Evolutionary conservation across 2,329 filamentous ascomycete species (phyloP).

Genomic region (Exophiala viscosa): DNA sequence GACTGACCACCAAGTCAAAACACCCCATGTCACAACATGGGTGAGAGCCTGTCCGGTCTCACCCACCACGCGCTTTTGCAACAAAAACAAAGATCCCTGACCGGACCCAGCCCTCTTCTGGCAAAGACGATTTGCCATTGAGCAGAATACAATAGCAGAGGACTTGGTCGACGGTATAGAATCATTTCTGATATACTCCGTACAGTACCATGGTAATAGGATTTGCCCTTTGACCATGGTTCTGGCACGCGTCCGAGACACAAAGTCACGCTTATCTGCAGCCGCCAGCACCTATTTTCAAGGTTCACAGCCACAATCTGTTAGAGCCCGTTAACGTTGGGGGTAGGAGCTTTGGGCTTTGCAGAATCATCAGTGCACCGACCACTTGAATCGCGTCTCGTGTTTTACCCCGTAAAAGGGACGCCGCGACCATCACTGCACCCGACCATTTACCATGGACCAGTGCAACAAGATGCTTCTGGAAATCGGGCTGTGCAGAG

Average conservation of each 20-base stretch:
- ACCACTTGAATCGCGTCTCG: no score
- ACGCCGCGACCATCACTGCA: no score
- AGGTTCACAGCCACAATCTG: not conserved
- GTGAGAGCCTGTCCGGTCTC: slow-evolving; percentile 19
- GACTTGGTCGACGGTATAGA: not conserved
- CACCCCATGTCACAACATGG: slow-evolving; percentile 27
- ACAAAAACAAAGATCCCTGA: slow-evolving; percentile 7
- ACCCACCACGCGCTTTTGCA: slow-evolving; percentile 21
- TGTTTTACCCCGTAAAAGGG: no score
- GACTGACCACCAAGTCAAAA: slow-evolving; percentile 17
- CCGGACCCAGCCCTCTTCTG: not conserved
- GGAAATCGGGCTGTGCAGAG: slow-evolving; percentile 8
- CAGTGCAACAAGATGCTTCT: slow-evolving; percentile 7
- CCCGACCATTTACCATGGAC: slow-evolving; percentile 1
- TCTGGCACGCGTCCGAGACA: slow-evolving; percentile 24
- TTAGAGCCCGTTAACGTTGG: not conserved
- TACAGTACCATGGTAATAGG: not conserved
- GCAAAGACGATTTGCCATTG: not conserved
- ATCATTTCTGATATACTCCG: not conserved
- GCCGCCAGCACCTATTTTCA: not conserved
- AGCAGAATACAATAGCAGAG: not conserved
- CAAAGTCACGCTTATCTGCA: slow-evolving; percentile 17
- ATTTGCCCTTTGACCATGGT: slow-evolving; percentile 3
- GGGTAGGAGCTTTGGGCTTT: not conserved
- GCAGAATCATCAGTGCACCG: not conserved